Evolutionary conservation across 169 alveolate genomes (phyloP).

Genomic region (Plasmodium coatneyi): DNA sequence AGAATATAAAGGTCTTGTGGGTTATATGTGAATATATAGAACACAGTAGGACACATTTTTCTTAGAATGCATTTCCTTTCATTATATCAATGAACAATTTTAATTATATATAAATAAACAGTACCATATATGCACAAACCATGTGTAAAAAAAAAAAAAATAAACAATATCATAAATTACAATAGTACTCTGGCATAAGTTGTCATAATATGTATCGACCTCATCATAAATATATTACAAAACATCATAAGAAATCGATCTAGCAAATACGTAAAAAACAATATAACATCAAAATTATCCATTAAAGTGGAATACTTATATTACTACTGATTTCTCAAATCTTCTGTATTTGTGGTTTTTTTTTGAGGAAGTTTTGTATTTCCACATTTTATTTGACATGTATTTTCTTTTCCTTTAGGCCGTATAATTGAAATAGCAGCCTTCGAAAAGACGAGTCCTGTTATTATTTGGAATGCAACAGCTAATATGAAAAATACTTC

Average conservation of each 20-base stretch:
- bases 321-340: not conserved
- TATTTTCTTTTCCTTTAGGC: not conserved
- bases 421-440: not conserved
- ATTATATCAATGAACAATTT: not conserved
- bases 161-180: not conserved
- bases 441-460: not conserved
- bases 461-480: not conserved
- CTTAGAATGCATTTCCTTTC: not conserved
- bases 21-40: not conserved
- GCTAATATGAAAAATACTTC: not conserved
- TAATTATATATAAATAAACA: too few relatives aligned
- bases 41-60: not conserved
- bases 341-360: not conserved
- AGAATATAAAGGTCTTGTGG: not conserved
- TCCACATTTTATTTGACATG: not conserved
- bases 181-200: too few relatives aligned
- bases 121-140: not conserved
- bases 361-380: not conserved
- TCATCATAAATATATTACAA: not conserved
- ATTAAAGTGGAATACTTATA: too few relatives aligned
- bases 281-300: not conserved
- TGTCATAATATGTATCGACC: not conserved
- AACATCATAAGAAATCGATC: not conserved
- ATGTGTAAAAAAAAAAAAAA: too few relatives aligned
- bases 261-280: too few relatives aligned